phyloP scores from a whole-genome alignment of 1,284 basidiomycete species.

The Ganoderma boninense region DNA sequence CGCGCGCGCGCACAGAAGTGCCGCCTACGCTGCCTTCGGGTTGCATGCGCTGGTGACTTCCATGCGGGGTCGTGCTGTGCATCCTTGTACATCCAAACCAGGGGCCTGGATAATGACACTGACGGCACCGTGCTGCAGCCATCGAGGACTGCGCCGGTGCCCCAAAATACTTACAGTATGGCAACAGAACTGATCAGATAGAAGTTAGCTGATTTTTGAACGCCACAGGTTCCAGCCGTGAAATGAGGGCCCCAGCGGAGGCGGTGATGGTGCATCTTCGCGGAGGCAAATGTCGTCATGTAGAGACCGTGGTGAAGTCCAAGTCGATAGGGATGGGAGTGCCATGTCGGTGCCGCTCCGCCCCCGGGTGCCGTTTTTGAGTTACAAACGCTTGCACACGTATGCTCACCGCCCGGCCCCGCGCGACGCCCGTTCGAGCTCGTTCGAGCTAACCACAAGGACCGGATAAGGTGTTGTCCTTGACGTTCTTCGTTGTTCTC shows the following conservation, averaged over 20 bases:
- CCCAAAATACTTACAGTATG: not conserved
- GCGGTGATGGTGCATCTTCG: not conserved
- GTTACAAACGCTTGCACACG: not conserved
- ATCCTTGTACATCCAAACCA: not conserved
- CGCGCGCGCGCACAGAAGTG: not conserved
- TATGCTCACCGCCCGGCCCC: not conserved
- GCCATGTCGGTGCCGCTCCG: not conserved
- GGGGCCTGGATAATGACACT: not conserved
- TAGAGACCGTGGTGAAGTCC: no score
- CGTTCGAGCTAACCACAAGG: conserved; percentile 16
- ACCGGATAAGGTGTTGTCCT: conserved; percentile 11
- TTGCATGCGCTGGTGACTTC: not conserved
- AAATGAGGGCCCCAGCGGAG: not conserved
- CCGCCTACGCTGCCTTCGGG: not conserved
- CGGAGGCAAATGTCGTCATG: not conserved
- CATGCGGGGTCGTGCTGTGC: not conserved
- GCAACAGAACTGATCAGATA: not conserved
- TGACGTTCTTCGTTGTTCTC: conserved; percentile 12
- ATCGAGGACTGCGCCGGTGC: not conserved
- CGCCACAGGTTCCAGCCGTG: not conserved
- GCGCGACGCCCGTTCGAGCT: not conserved
- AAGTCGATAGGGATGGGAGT: not conserved
- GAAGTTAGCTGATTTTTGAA: not conserved
- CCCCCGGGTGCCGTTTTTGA: not conserved
- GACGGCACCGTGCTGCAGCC: not conserved